phyloP scores from a whole-genome alignment of 345 rosid genomes.

The Reutealis trisperma region DNA sequence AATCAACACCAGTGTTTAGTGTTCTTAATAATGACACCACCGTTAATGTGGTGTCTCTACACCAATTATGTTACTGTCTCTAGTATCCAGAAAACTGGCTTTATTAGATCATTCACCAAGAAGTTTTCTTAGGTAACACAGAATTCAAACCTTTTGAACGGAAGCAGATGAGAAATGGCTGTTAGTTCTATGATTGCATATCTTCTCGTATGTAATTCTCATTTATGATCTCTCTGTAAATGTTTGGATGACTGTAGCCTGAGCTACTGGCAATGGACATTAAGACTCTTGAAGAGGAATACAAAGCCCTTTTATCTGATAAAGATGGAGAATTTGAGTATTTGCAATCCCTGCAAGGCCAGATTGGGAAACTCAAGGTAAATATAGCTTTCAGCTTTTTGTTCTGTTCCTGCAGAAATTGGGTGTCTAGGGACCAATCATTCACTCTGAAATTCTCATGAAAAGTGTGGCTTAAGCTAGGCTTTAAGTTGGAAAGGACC shows the following conservation, averaged over 20 bases:
- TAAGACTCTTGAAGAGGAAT: conserved; percentile 55
- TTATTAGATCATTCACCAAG: not conserved
- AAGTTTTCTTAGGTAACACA: not conserved
- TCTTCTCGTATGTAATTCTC: conserved; percentile 9
- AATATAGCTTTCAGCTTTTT: conserved; percentile 10
- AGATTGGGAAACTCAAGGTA: conserved; percentile 61
- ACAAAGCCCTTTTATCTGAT: conserved; percentile 53
- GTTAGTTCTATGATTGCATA: not conserved
- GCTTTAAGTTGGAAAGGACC: conserved; percentile 1
- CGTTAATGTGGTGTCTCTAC: not conserved
- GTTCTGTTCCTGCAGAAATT: not conserved
- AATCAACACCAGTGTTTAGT: not conserved
- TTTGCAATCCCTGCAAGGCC: conserved; percentile 49
- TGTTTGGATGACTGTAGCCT: conserved; percentile 42
- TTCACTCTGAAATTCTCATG: not conserved
- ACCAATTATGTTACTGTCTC: not conserved
- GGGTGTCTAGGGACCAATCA: not conserved
- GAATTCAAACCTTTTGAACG: not conserved
- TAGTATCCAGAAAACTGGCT: not conserved
- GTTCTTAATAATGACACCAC: not conserved
- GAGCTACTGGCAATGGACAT: conserved; percentile 56
- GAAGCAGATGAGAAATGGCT: not conserved
- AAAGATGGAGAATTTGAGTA: conserved; percentile 56
- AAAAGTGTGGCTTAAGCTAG: not conserved
- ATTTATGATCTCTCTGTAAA: not conserved